Conservation (phyloP, 2,329 filamentous ascomycete species). For the Nigrograna mackinnonii region DNA sequence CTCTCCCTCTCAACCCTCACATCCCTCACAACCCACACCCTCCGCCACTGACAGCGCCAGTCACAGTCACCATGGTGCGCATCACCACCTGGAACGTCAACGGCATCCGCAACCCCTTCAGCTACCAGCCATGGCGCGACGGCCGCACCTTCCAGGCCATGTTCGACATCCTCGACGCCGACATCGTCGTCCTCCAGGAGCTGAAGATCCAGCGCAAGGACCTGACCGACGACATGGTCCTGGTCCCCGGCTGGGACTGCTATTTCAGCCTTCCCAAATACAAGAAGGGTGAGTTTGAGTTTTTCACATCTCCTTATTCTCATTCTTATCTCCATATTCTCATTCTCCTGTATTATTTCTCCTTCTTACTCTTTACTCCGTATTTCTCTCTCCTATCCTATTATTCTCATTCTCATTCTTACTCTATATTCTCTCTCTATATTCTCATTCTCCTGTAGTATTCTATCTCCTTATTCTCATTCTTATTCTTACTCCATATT, state of each 20-base stretch:
- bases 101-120: constrained; percentile 58
- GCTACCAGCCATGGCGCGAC: constrained; percentile 56
- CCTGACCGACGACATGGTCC: constrained; percentile 90
- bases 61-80: constrained; percentile 65
- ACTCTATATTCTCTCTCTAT: no score
- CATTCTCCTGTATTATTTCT: neutral
- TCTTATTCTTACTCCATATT: neutral
- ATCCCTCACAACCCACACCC: no score
- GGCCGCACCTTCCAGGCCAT: constrained; percentile 63
- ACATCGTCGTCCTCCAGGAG: constrained; percentile 95
- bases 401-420: no score
- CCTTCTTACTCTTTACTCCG: constrained; percentile 8
- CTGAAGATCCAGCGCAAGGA: constrained; percentile 95
- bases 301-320: no score
- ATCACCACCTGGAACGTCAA: constrained; percentile 68
- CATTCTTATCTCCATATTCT: no score
- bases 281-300: constrained; percentile 73
- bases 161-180: constrained; percentile 91
- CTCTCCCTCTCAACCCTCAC: no score
- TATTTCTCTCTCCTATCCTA: constrained; percentile 1
- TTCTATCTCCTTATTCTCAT: no score
- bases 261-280: constrained; percentile 91
- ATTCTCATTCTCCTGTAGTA: no score
- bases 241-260: constrained; percentile 93
- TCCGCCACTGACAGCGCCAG: no score